Evolutionary conservation across 345 rosid species (phyloP).

Genomic region (Lepidium sativum): DNA sequence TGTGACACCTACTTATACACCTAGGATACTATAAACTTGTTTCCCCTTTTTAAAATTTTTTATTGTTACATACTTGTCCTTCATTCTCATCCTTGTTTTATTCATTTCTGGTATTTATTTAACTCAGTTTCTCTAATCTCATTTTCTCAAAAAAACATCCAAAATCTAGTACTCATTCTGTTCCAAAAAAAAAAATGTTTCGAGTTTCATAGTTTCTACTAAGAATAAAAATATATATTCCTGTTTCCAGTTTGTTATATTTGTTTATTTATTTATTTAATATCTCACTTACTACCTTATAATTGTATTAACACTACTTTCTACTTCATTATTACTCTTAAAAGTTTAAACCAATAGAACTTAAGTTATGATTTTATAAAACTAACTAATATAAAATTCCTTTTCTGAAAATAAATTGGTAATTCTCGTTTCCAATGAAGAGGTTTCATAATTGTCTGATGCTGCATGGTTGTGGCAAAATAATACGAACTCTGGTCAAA

Average conservation of each 20-base stretch:
- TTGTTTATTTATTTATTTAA: no score
- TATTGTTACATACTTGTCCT: constrained; percentile 20
- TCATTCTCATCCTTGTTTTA: constrained; percentile 18
- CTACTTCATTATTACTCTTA: no score
- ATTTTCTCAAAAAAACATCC: constrained; percentile 15
- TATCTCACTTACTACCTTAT: no score
- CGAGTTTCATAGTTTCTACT: no score
- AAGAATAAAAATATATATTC: no score
- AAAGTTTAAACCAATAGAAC: no score
- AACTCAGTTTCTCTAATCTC: neutral
- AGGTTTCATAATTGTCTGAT: constrained; percentile 25
- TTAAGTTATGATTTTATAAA: no score
- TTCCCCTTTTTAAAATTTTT: neutral
- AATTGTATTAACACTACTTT: no score
- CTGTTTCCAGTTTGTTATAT: no score
- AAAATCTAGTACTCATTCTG: no score
- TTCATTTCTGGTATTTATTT: constrained; percentile 13
- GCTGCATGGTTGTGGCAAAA: constrained; percentile 27
- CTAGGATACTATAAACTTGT: constrained; percentile 21
- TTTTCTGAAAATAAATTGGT: neutral
- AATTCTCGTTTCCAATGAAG: constrained; percentile 11
- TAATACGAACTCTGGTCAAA: constrained; percentile 30
- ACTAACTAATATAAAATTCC: no score
- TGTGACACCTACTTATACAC: constrained; percentile 30
- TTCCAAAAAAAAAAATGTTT: no score